These are phyloP conservation scores for Annulohypoxylon stygium DNA, from an alignment of 495 filamentous ascomycete species.

Conservation along the genomic window DNA sequence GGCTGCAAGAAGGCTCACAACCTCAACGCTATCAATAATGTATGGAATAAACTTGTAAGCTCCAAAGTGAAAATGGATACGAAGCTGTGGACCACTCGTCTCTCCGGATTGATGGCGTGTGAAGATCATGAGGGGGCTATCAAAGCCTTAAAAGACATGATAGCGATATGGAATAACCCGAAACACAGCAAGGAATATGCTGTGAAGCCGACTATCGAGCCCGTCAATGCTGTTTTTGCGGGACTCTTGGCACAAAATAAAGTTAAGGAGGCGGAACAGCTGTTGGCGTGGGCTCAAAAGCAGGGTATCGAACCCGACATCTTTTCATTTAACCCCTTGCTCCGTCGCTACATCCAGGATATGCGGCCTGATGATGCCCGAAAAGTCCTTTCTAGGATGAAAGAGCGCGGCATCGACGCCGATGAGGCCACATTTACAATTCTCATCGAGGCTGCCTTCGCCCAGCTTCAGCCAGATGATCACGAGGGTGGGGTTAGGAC, in stretches of 20 bases:
- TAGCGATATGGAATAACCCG: slow-evolving; percentile 60
- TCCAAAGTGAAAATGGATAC: slow-evolving; percentile 68
- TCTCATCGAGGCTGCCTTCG: slow-evolving; percentile 57
- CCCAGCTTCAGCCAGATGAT: slow-evolving; percentile 28
- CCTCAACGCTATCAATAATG: slow-evolving; percentile 61
- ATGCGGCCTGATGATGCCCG: slow-evolving; percentile 54
- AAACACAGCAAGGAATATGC: slow-evolving; percentile 28
- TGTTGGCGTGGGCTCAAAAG: slow-evolving; percentile 70
- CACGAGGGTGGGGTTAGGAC: slow-evolving; percentile 51
- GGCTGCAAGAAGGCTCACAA: slow-evolving; percentile 67
- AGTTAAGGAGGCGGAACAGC: slow-evolving; percentile 52
- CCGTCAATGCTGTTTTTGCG: slow-evolving; percentile 73
- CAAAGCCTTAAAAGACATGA: slow-evolving; percentile 71
- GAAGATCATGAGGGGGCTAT: slow-evolving; percentile 64
- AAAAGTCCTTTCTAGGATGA: slow-evolving; percentile 60
- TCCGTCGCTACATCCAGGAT: slow-evolving; percentile 66
- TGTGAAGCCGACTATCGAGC: slow-evolving; percentile 68
- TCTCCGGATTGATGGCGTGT: slow-evolving; percentile 69
- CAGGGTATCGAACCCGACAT: slow-evolving; percentile 71
- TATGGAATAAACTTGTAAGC: slow-evolving; percentile 69
- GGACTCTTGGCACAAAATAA: slow-evolving; percentile 55
- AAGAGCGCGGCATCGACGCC: slow-evolving; percentile 47
- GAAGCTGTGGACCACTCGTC: slow-evolving; percentile 70
- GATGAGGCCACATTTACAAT: slow-evolving; percentile 60
- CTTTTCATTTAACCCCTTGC: slow-evolving; percentile 76